Evolutionary conservation across 1,284 basidiomycete species (phyloP).

Genomic region (Irpex lacteus): DNA sequence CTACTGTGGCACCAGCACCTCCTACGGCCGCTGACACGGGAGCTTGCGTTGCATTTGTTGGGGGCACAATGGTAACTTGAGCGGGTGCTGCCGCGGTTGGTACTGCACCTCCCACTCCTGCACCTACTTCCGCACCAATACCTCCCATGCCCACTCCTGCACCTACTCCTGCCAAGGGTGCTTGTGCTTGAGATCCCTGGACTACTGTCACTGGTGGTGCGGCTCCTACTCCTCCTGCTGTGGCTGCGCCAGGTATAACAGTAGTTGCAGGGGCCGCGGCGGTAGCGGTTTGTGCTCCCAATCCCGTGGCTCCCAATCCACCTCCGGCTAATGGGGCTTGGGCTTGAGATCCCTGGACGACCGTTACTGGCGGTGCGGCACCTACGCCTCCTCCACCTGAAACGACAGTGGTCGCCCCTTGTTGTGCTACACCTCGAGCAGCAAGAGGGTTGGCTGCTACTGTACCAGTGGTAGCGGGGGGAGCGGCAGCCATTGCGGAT

Average conservation of each 20-base stretch:
- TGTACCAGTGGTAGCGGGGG: background rate
- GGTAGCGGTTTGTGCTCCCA: background rate
- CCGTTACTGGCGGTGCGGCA: background rate
- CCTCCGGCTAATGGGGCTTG: background rate
- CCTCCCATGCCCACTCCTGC: background rate
- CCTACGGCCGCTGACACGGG: background rate
- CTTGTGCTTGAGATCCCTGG: too few relatives aligned
- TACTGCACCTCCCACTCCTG: background rate
- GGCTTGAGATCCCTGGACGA: background rate
- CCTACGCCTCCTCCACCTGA: background rate
- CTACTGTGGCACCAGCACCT: background rate
- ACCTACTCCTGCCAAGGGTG: background rate
- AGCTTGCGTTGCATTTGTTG: too few relatives aligned
- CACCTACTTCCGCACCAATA: background rate
- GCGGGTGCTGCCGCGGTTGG: too few relatives aligned
- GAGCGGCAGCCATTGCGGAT: background rate
- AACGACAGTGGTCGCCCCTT: background rate
- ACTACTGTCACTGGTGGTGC: background rate
- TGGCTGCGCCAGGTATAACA: background rate
- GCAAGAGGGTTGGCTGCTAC: background rate
- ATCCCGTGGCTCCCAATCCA: background rate
- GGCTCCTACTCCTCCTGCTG: background rate
- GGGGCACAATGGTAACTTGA: too few relatives aligned
- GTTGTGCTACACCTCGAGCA: background rate
- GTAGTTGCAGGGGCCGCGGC: background rate